Base-by-base conservation (phyloP, 2,329 filamentous ascomycete species). In the Neopestalotiopsis sp. region DNA sequence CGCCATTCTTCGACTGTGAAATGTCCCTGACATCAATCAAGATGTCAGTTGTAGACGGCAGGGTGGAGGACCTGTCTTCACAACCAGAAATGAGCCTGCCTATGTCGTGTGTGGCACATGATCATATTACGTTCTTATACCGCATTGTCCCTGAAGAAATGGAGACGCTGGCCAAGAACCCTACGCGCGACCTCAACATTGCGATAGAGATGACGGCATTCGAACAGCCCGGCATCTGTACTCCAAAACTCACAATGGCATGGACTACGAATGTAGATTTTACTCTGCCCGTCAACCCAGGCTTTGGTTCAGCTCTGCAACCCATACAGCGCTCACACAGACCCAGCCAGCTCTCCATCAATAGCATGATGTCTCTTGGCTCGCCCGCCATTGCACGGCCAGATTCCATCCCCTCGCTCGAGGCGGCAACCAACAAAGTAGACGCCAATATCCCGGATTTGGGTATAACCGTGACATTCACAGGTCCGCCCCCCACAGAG, bases 121-220 rank as follows among this genome's bases (percentile, higher is more conserved):
- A 95, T 75, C 92, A 94, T 77, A 82, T 94, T 70, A 92, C 91
- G 1, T 90, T 94, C 73, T 83, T 95, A 66, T 95, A 94, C 81
- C 88, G 88, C 66, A 86, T 94, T 69, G 81, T 82, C 12, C 88
- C 89, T 1, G 81, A 82, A 49, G 82, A 84, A 63, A 80, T 80
- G n/a, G 84, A 87, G 67, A 73, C 79, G 65, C 75, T 78, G 60
- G 79, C 77, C 75, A 88, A 82, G 76, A 84, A 81, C 75, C 81
- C 81, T 61, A 81, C 82, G 69, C 84, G 83, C 69, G 86, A 84
- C 70, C 84, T 93, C 12, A 83, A 86, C 67, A 88, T 93, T 71
- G 81, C 84, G 62, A 88, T 94, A 70, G 82, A 84, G 28, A 90
- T 88, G n/a, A 85, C 83, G 17, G 88, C 88, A 4, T 83, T 87